These are phyloP conservation scores for Epicoccum nigrum DNA, from an alignment of 2,329 filamentous ascomycete species.

Conservation along the genomic window DNA sequence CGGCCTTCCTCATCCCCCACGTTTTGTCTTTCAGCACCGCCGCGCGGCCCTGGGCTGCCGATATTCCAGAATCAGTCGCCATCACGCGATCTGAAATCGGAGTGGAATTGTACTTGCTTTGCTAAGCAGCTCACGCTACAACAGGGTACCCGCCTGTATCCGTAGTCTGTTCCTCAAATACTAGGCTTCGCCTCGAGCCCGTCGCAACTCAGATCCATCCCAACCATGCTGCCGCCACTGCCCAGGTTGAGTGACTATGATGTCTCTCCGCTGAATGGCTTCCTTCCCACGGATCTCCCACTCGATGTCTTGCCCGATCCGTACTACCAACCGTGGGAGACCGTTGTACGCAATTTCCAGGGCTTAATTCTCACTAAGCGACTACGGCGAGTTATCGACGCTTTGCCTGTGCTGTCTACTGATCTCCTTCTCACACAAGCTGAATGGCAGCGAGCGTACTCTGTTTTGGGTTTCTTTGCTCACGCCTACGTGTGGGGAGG, in stretches of 20 bases:
- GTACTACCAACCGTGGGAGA: slow-evolving; percentile 96
- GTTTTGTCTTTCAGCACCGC: not conserved
- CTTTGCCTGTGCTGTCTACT: slow-evolving; percentile 82
- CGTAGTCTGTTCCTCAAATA: slow-evolving; percentile 10
- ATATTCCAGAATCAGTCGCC: not conserved
- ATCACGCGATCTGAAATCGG: slow-evolving; percentile 5
- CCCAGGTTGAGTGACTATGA: slow-evolving; percentile 74
- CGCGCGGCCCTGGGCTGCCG: slow-evolving; percentile 12
- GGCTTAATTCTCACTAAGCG: slow-evolving; percentile 83
- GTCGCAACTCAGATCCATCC: not conserved
- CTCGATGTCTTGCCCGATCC: slow-evolving; percentile 81
- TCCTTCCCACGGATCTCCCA: slow-evolving; percentile 82
- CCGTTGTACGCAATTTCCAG: slow-evolving; percentile 83
- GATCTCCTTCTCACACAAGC: slow-evolving; percentile 78
- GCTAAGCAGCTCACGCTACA: slow-evolving; percentile 14
- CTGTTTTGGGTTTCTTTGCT: slow-evolving; percentile 76
- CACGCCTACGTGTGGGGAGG: slow-evolving; percentile 93
- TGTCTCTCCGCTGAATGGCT: slow-evolving; percentile 79
- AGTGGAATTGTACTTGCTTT: slow-evolving; percentile 9
- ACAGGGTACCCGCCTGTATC: slow-evolving; percentile 9
- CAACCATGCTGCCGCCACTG: slow-evolving; percentile 50
- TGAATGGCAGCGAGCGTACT: slow-evolving; percentile 90
- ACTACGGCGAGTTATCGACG: slow-evolving; percentile 78
- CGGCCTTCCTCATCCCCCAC: not conserved
- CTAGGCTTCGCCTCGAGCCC: not conserved